Base-by-base conservation (phyloP, 495 filamentous ascomycete species). In the Penicillium paradoxum region DNA sequence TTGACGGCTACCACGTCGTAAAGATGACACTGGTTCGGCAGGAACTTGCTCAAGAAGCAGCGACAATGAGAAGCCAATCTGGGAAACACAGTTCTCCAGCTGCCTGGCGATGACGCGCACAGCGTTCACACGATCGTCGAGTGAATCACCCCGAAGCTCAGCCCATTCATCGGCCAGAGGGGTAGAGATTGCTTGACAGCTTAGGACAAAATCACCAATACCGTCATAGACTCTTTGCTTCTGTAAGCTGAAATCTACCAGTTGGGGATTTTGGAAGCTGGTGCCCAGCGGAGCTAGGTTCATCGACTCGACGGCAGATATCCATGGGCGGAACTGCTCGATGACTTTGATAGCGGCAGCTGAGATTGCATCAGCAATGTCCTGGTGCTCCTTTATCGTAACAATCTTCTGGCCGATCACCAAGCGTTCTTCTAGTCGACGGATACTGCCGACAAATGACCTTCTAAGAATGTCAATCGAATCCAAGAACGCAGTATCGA, bases 101-200 rank as follows among this genome's bases (percentile, higher is more conserved):
- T 95, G 85, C 57, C 85, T 81, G 6, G 85, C 81, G 51, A 89
- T 86, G 24, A 79, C 75, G 38, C 86, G 79, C 47, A 96, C 86
- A 51, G 84, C 83, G 56, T 85, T 88, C 32, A 98, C 64, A 33
- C 92, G 83, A 54, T 91, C 89, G 55, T 96, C 92, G n/a, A 98
- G 76, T 14, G 91, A 88, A 62, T 92, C 89, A 3, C 90, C 90
- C n/a, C 91, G 83, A 11, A 88, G 73, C 59, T 95, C 90, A 18
- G 91, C 82, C 93, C 93, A 98, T 68, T 98, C 93, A 65, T 98
- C 93, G 10, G 85, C 88, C 25, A 98, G 73, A 30, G 95, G 92
- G 13, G 89, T 88, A 10, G 91, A 86, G 10, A 97, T 84, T 7
- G 83, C 83, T 67, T 97, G 92, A 65, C 90, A 95, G 49, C 85